Evolutionary conservation across 1,139 yeast genomes (phyloP), one percentile per base, ranked within the genome.

Genomic region (Nakaseomyces nivariensis): DNA sequence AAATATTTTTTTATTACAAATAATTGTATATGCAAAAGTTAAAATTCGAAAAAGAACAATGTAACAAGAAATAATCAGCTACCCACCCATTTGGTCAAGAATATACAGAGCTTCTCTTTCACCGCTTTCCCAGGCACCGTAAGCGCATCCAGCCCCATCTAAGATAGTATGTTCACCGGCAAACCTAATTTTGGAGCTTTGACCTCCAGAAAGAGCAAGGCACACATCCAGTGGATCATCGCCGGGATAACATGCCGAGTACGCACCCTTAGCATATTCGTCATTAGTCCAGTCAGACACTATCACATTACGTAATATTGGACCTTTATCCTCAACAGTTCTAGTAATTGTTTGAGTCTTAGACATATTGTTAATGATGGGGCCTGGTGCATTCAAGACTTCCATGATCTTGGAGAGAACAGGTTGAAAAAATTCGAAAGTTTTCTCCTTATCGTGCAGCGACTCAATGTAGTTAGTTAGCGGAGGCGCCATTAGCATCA

Each of bases 121-220:
- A 1, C 95, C 96, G 59, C 87, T 77, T 56, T 68, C 66, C 77
- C 84, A 79, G 10, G 89, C 88, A 38, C 89, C 87, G 67, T 87
- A 92, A 5, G 82, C 89, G 68, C 95, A 86, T 0, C 95, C 96
- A 36, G 83, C 81, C 5, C 95, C 95, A 52, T 83, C 87, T 58
- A 74, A 68, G 26, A 77, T 75, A 1, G 94, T 79, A 61, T 85
- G 95, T 64, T 87, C 96, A 10, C 96, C 96, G 0, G 95, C 95
- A 69, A 87, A 87, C 48, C 92, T 70, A 5, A 87, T 71, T 13
- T 73, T 67, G 1, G 65, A 62, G 37, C 81, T 85, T 43, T 71
- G 72, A 0, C 85, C 86, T 32, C 76, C 74, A 36, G 75, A 73
- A 50, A 85, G 71, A 5, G 82, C 77, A 5, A 81, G 64, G 4